These are phyloP conservation scores for Brasilioporus rufonigricans DNA, from an alignment of 768 basidiomycete genomes.

Conservation along the genomic window DNA sequence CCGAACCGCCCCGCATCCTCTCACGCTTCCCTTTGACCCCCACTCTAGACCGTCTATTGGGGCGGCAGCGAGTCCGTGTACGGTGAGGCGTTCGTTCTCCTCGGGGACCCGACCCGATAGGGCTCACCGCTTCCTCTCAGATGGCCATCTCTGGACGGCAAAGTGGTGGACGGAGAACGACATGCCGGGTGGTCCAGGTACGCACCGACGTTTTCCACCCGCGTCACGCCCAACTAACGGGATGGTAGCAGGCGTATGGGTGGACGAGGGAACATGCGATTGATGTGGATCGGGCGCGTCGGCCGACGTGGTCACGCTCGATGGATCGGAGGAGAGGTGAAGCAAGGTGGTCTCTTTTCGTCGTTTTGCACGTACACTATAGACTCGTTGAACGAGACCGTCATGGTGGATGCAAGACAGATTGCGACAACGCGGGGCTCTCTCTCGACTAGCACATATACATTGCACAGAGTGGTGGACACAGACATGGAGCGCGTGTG, in stretches of 20 bases:
- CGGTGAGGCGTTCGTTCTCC: slow-evolving; percentile 21
- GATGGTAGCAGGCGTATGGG: slow-evolving; percentile 33
- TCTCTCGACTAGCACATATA: not conserved
- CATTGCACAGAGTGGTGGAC: not conserved
- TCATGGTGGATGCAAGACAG: not conserved
- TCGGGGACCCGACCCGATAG: not conserved
- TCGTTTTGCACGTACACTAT: not conserved
- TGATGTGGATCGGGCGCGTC: slow-evolving; percentile 1
- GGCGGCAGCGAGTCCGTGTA: slow-evolving; percentile 42
- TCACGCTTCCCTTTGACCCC: no score
- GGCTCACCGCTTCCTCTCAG: slow-evolving; percentile 12
- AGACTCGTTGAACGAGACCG: not conserved
- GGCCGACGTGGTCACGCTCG: no score
- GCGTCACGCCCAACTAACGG: not conserved
- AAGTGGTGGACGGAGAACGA: slow-evolving; percentile 50
- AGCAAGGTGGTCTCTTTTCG: not conserved
- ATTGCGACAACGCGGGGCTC: no score
- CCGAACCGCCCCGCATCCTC: not conserved
- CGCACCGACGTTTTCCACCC: not conserved
- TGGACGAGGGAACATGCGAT: slow-evolving; percentile 33
- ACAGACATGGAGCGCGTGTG: not conserved
- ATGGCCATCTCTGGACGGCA: slow-evolving; percentile 49
- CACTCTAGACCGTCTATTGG: slow-evolving; percentile 27
- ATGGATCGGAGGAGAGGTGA: not conserved
- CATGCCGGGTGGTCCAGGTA: slow-evolving; percentile 28